phyloP scores from a whole-genome alignment of 306 rosid species.

The Ormosia emarginata region DNA sequence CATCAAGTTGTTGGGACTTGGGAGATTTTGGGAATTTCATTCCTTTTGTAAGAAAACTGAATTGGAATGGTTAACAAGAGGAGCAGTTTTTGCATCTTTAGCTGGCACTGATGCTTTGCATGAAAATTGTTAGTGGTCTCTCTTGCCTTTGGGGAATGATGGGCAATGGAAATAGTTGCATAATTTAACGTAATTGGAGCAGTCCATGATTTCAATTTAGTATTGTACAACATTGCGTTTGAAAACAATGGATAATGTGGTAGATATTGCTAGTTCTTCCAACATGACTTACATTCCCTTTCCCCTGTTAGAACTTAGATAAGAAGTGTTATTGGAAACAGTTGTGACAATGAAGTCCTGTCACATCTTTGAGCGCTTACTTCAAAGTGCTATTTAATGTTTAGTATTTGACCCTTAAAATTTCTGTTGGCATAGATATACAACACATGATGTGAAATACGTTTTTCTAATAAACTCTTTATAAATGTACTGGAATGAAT shows the following conservation, averaged over 20 bases:
- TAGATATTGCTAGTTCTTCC: slow-evolving; percentile 6
- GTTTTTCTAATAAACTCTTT: neutral
- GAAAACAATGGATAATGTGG: neutral
- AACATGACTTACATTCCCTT: neutral
- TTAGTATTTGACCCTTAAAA: neutral
- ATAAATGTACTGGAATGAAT: neutral
- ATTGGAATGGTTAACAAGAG: neutral
- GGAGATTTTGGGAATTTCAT: neutral
- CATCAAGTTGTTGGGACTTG: neutral
- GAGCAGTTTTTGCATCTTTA: neutral
- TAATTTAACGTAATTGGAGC: neutral
- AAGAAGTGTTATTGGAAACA: neutral
- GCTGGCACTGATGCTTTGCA: neutral
- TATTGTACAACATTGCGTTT: neutral
- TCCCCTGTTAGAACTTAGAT: neutral
- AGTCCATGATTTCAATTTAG: neutral
- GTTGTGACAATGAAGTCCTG: slow-evolving; percentile 5
- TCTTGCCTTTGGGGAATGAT: neutral
- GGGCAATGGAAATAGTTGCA: neutral
- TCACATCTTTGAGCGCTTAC: neutral
- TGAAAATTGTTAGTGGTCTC: neutral
- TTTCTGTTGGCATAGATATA: neutral
- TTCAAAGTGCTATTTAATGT: neutral
- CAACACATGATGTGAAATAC: neutral
- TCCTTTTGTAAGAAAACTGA: slow-evolving; percentile 1